Evolutionary conservation across 805 yeast species (phyloP), one percentile per base, ranked within the genome.

Genomic region (Blastobotrys terrestris): DNA sequence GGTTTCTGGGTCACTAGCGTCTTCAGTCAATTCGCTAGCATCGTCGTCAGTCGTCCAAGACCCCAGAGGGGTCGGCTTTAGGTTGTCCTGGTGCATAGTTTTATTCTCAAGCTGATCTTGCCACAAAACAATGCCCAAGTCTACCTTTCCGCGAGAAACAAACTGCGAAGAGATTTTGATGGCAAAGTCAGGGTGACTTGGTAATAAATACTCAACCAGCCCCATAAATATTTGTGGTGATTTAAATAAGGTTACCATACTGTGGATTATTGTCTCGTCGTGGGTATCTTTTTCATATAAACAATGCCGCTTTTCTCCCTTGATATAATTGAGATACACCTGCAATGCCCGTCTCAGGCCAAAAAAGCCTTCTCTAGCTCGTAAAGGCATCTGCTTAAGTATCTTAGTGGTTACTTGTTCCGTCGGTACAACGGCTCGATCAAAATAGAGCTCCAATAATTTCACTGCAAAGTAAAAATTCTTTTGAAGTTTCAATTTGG

Each of bases 111-210:
- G 15, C 5, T 13, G 19, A 18, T 46, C 49, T 21, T 46, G 49
- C 49, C 49, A 46, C 26, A 46, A 21, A n/a, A 46, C 49, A 13
- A 31, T 39, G 5, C 13, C n/a, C 19, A 46, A 15, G 21, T 39
- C 43, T 3, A 35, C 43, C 3, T 11, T 18, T 13, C 7, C 15
- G 13, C 13, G 18, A 14, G 46, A 13, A 19, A 31, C 49, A 20
- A 15, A 46, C 26, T 31, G 49, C 42, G 49, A 13, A 6, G 49
- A 46, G 14, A 31, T 21, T n/a, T 31, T 16, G 14, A 46, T 13
- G 3, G 49, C 49, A 42, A 46, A 16, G 6, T 5, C 5, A 6
- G 49, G 49, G 8, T 8, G 7, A 35, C n/a, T n/a, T 6, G 49
- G 43, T 6, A 46, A 16, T 16, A 35, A 13, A 14, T 18, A 35